Evolutionary conservation across 192 early-diverging fungal species (phyloP), one percentile per base, ranked within the genome.

Genomic region (Lunasporangiospora selenospora): DNA sequence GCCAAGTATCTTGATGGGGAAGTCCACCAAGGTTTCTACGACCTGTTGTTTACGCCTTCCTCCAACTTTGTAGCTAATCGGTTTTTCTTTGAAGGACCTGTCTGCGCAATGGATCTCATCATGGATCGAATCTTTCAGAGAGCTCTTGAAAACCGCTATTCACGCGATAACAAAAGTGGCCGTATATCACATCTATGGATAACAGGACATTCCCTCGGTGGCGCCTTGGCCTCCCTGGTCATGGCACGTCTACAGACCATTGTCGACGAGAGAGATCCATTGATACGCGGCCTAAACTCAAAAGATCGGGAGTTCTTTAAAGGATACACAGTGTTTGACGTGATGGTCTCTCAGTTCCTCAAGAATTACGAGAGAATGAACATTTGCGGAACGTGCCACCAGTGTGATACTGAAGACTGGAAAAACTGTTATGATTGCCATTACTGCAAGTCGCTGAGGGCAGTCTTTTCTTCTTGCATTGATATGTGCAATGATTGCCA

Each of bases 141-240:
- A n/a, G n/a, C n/a, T n/a, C n/a, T n/a, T n/a, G n/a, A n/a, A n/a
- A n/a, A n/a, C n/a, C n/a, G 3, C 8, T 7, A 15, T 47, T 9
- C 45, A 47, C 4, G 4, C 45, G 12, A 47, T 47, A 27, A 19
- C n/a, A n/a, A n/a, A n/a, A n/a, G n/a, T n/a, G n/a, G n/a, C n/a
- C n/a, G n/a, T n/a, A n/a, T n/a, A n/a, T n/a, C n/a, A n/a, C n/a
- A 47, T 27, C 45, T 47, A 47, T 47, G 45, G 45, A 47, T 47
- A 6, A 47, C 45, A 47, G 45, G 45, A 47, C 45, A 47, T 15
- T 47, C 45, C 29, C 45, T 19, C 29, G 45, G 45, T 1, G 45
- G 45, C 45, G 45, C 45, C 45, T 15, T 47, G 7, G 45, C 45
- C 18, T 27, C 45, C 45, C 45, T 47, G 4, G 23, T 21, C 45